These are phyloP conservation scores for Hapsidospora chrysogenum DNA, from an alignment of 495 filamentous ascomycete genomes.

Conservation along the genomic window DNA sequence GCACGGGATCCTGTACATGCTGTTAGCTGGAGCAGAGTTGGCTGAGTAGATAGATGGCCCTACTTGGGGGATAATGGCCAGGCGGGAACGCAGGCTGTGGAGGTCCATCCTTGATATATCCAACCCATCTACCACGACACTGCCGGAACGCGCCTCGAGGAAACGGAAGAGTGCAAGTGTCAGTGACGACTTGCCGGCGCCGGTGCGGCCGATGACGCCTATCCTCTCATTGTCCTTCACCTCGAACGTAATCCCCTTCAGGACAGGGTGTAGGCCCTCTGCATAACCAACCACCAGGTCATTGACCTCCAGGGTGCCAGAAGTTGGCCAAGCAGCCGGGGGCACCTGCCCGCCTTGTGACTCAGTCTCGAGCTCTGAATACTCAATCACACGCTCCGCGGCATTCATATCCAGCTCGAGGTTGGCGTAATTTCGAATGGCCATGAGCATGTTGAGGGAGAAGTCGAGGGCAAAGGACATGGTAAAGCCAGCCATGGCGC, in stretches of 20 bases:
- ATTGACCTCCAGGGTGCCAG: constrained; percentile 56
- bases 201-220: constrained; percentile 74
- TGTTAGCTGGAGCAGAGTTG: not conserved
- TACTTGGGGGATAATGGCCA: constrained; percentile 67
- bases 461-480: constrained; percentile 42
- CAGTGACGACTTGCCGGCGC: constrained; percentile 73
- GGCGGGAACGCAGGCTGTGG: constrained; percentile 51
- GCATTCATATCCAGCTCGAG: constrained; percentile 74
- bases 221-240: constrained; percentile 59
- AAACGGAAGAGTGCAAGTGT: constrained; percentile 76
- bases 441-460: constrained; percentile 35
- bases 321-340: constrained; percentile 66
- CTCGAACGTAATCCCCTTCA: constrained; percentile 58
- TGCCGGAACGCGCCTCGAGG: constrained; percentile 53
- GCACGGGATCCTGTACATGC: constrained; percentile 43
- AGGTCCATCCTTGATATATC: constrained; percentile 63
- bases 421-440: constrained; percentile 43
- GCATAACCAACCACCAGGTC: constrained; percentile 65
- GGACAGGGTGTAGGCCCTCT: constrained; percentile 53
- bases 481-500: constrained; percentile 68
- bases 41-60: too few species aligned
- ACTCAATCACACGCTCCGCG: constrained; percentile 69
- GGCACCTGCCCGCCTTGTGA: constrained; percentile 39
- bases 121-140: constrained; percentile 57
- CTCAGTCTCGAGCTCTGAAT: constrained; percentile 55